phyloP scores from a whole-genome alignment of 169 alveolate genomes.

The Plasmodium vivax region DNA sequence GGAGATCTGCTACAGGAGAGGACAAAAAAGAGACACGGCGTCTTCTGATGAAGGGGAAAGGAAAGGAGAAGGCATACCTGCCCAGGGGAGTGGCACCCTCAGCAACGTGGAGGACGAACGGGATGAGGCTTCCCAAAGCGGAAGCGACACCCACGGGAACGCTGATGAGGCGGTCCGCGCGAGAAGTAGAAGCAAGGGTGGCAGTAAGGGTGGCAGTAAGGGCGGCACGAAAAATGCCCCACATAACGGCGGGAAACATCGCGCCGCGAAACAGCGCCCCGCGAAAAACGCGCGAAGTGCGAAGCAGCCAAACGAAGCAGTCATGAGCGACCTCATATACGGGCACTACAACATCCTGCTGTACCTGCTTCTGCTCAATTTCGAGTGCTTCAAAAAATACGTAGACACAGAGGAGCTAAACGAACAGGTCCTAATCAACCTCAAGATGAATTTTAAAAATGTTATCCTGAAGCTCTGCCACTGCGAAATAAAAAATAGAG shows the following conservation, averaged over 20 bases:
- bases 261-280: neutral
- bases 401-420: slow-evolving; percentile 27
- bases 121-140: neutral
- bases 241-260: neutral
- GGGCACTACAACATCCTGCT: slow-evolving; percentile 57
- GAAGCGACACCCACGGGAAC: neutral
- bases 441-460: slow-evolving; percentile 45
- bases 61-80: neutral
- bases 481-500: slow-evolving; percentile 44
- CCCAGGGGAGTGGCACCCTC: neutral
- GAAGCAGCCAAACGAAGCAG: neutral
- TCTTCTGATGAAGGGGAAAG: neutral
- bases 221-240: neutral
- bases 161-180: neutral
- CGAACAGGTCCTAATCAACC: slow-evolving; percentile 12
- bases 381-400: slow-evolving; percentile 32
- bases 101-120: neutral
- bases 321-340: slow-evolving; percentile 28
- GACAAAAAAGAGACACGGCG: neutral
- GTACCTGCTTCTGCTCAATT: slow-evolving; percentile 35
- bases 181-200: slow-evolving; percentile 4
- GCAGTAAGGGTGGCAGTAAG: neutral
- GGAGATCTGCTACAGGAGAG: slow-evolving; percentile 47
- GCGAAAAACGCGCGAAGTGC: neutral
- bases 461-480: slow-evolving; percentile 19